Evolutionary conservation across 257 asterid genomes (phyloP), one percentile per base, ranked within the genome.

Genomic region (Ocimum tenuiflorum): DNA sequence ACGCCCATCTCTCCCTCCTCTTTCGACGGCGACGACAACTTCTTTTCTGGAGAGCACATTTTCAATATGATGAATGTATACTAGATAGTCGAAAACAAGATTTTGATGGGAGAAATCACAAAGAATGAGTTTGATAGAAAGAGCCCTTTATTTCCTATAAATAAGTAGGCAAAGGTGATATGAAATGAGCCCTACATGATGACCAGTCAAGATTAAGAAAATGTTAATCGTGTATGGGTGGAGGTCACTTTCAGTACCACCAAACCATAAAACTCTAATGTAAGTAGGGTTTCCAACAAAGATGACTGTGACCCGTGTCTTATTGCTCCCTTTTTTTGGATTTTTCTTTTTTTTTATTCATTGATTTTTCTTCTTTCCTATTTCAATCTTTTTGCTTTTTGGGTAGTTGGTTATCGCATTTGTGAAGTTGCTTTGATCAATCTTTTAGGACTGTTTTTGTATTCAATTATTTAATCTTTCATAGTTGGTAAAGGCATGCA

Each of bases 21-120:
- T 22, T 20, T 53, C 52, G 14, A 12, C 14, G 43, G 2, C 35
- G 35, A 7, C 7, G 23, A 6, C 5, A 10, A 4, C 12, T 1
- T 51, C 51, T 63, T 70, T 6, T 27, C 68, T 39, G 68, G 27
- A 49, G 77, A 67, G 70, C 73, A 72, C 87, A 81, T 84, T 60
- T 41, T 4, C n/a, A n/a, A n/a, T n/a, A n/a, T n/a, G n/a, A n/a
- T n/a, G n/a, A n/a, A n/a, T n/a, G n/a, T n/a, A n/a, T 27, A 1
- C 31, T 27, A 27, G 31, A 27, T 27, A 27, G 31, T 27, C 4
- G 31, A 1, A 27, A 1, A 54, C 7, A 13, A 54, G 8, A 39
- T 39, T 19, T 39, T 42, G 24, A 38, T 63, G 6, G n/a, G n/a
- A n/a, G n/a, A n/a, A n/a, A 4, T 4, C 31, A 27, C 31, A 27